Percentiles rank a stretch among this genome's conserved stretches.
These are phyloP conservation scores for Calonectria fujianensis DNA, from an alignment of 2,329 filamentous ascomycete genomes.

Conservation along the genomic window DNA sequence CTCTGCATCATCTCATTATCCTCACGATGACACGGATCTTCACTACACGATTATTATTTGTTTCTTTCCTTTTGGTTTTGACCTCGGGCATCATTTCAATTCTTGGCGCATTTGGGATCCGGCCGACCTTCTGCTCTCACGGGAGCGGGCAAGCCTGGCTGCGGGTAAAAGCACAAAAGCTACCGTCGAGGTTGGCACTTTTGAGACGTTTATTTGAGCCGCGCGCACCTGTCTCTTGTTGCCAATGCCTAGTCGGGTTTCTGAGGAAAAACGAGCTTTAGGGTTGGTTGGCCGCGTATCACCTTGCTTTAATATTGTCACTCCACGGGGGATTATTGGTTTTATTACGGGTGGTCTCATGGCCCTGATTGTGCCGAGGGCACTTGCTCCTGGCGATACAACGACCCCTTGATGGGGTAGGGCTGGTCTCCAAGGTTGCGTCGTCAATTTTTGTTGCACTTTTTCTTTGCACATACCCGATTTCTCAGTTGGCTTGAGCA, in stretches of 20 bases:
- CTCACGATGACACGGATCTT: slow-evolving; percentile 60
- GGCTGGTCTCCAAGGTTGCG: slow-evolving; percentile 54
- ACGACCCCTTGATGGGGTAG: slow-evolving; percentile 53
- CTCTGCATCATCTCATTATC: slow-evolving; percentile 54
- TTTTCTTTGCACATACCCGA: slow-evolving; percentile 54
- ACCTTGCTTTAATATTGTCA: slow-evolving; percentile 46
- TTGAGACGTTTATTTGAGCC: slow-evolving; percentile 24
- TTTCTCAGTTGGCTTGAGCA: slow-evolving; percentile 52
- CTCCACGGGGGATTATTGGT: slow-evolving; percentile 48
- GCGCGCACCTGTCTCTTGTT: slow-evolving; percentile 33
- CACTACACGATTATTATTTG: slow-evolving; percentile 40
- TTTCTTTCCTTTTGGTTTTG: slow-evolving; percentile 39
- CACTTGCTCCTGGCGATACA: slow-evolving; percentile 50
- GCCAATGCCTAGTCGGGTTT: slow-evolving; percentile 23
- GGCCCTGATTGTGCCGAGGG: slow-evolving; percentile 46
- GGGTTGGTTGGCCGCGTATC: slow-evolving; percentile 34
- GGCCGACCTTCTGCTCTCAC: slow-evolving; percentile 42
- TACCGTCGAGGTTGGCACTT: slow-evolving; percentile 35
- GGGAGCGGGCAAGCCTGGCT: slow-evolving; percentile 40
- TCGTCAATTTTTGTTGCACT: slow-evolving; percentile 51
- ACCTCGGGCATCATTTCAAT: slow-evolving; percentile 42
- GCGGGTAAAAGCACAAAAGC: slow-evolving; percentile 38
- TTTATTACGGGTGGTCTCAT: slow-evolving; percentile 49
- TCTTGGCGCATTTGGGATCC: slow-evolving; percentile 52
- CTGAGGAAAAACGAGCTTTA: slow-evolving; percentile 31